Evolutionary conservation across 352 stramenopile genomes (phyloP), one percentile per base, ranked within the genome.

Genomic region (Globisporangium cederbergense): DNA sequence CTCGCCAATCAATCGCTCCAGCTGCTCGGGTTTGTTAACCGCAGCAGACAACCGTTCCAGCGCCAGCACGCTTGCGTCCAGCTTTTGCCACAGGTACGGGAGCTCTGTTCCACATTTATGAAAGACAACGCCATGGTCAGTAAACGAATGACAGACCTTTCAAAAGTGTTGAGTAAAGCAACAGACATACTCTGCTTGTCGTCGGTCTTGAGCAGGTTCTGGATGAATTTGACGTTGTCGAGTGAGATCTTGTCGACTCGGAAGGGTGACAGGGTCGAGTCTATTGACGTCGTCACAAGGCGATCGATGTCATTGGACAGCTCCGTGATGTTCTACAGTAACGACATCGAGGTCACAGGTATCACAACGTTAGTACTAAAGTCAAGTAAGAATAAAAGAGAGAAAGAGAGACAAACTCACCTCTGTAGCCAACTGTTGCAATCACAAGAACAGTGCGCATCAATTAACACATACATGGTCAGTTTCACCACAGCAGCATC

Each of bases 1-100:
- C 32, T 89, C 77, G 28, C 67, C 65, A 40, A 90, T 54, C 9
- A 91, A 64, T 2, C 74, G 66, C 53, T 89, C 75, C 30, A 90
- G 69, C 56, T 90, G 78, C 22, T 89, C 72, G 0, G 77, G 77
- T n/a, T 83, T 83, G 34, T 77, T 84, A 4, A 89, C 76, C 20
- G 69, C 62, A 32, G 64, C 53, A 8, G 72, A 73, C 11, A 91
- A 63, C 2, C 72, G 70, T 40, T 91, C 83, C 34, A 90, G 66
- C 57, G 70, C 65, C 38, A 73, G 25, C 47, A 91, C 65, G 10
- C 66, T 87, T 18, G 79, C 70, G 45, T 89, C 73, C 38, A 90
- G 70, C 45, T 75, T 73, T 10, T 84, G 73, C 83, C 80, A 90
- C 74, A 78, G 83, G 16, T 77, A 73, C n/a, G 65, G 76, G n/a